Conservation (phyloP, 495 filamentous ascomycete species). For the Wilcoxina mikolae region DNA sequence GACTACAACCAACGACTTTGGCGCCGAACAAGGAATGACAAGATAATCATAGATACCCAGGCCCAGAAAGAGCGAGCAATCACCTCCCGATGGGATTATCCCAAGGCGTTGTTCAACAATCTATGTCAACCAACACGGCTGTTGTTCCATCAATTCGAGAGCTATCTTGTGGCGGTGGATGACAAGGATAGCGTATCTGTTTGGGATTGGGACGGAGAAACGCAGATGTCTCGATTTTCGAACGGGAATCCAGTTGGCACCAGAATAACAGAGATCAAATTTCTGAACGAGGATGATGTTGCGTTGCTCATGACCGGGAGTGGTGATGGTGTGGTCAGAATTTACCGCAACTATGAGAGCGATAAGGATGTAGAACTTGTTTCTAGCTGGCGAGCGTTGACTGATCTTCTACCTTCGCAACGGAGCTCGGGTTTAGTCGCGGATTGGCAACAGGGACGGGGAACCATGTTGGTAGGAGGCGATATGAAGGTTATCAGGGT, state of each 20-base stretch:
- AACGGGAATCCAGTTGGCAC: constrained; percentile 85
- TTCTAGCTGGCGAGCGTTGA: constrained; percentile 77
- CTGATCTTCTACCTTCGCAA: constrained; percentile 80
- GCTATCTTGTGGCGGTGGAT: constrained; percentile 87
- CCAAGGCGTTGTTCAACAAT: constrained; percentile 66
- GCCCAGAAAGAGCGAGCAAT: constrained; percentile 78
- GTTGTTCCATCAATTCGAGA: constrained; percentile 95
- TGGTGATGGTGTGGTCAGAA: constrained; percentile 80
- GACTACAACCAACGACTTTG: constrained; percentile 94
- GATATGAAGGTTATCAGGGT: constrained; percentile 91
- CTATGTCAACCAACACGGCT: constrained; percentile 75
- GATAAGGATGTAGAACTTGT: constrained; percentile 66
- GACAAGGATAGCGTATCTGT: constrained; percentile 75
- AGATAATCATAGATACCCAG: constrained; percentile 78
- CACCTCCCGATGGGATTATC: constrained; percentile 67
- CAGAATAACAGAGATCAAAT: constrained; percentile 82
- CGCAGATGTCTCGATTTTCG: constrained; percentile 67
- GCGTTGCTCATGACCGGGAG: constrained; percentile 87
- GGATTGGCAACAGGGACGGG: constrained; percentile 97
- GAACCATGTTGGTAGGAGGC: constrained; percentile 81
- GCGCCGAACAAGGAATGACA: constrained; percentile 84
- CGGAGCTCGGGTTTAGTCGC: constrained; percentile 90
- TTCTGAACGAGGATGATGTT: constrained; percentile 97
- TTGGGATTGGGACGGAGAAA: constrained; percentile 77
- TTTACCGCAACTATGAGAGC: constrained; percentile 82